A percentile compares a stretch with the other conserved stretches of the same genome.
phyloP scores from a whole-genome alignment of 2,329 filamentous ascomycete genomes.

The Bipolaris bicolor region DNA sequence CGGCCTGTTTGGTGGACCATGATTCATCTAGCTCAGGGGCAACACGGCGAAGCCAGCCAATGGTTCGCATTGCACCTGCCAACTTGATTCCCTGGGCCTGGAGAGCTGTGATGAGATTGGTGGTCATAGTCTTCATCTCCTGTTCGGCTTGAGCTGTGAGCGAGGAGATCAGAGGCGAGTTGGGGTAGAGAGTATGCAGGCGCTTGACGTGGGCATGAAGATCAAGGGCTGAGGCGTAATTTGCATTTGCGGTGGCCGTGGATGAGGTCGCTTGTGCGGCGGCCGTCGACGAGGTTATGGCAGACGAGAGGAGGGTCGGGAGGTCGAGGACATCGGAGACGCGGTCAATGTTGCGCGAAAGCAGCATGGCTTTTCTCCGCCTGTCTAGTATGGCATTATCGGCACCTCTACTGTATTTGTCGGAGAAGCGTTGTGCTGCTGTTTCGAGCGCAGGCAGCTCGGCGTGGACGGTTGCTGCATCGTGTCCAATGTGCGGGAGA shows the following conservation, averaged over 20 bases:
- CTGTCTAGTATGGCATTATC: conserved; percentile 68
- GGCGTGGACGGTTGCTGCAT: conserved; percentile 70
- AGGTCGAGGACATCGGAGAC: conserved; percentile 90
- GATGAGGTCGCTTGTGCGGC: conserved; percentile 51
- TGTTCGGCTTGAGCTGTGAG: conserved; percentile 80
- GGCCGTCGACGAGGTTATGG: conserved; percentile 66
- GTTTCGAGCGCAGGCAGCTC: conserved; percentile 80
- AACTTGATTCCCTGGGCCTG: conserved; percentile 82
- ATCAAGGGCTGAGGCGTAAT: conserved; percentile 88
- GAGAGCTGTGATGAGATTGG: conserved; percentile 79
- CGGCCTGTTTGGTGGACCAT: conserved; percentile 38
- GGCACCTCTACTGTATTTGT: conserved; percentile 78
- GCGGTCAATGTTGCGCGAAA: conserved; percentile 86
- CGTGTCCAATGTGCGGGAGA: conserved; percentile 71
- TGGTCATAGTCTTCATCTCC: conserved; percentile 87
- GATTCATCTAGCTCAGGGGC: conserved; percentile 74
- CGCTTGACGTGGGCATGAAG: conserved; percentile 92
- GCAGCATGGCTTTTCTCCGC: conserved; percentile 78
- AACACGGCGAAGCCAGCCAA: conserved; percentile 88
- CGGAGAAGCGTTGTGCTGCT: conserved; percentile 79
- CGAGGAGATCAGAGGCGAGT: conserved; percentile 74
- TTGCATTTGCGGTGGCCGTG: conserved; percentile 59
- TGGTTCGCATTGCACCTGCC: conserved; percentile 85
- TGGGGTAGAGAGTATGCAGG: conserved; percentile 79
- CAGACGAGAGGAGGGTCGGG: conserved; percentile 81